Base-by-base conservation (phyloP, 345 rosid species). In the Fremontodendron californicum region DNA sequence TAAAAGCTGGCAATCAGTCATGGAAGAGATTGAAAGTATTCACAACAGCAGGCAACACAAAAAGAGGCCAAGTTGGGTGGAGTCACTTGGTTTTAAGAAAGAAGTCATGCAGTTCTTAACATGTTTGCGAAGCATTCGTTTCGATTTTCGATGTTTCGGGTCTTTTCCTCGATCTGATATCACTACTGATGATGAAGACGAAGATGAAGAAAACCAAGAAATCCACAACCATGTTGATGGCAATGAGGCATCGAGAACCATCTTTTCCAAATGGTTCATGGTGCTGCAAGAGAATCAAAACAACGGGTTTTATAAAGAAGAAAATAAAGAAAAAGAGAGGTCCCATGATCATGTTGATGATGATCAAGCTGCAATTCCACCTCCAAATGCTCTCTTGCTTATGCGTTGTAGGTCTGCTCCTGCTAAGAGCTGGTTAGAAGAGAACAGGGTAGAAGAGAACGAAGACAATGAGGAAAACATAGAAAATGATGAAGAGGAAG, bases 331-430 rank as follows among this genome's bases (percentile, higher is more conserved):
- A 67, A 75, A 73, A 33, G 45, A 66, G 66, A 39, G 49, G 55
- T 31, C 62, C 43, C 8, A 65, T 4, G 15, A 19, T 9, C 6
- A 9, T 37, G 46, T 35, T 40, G n/a, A 11, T 45, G 11, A 45
- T 6, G 11, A 9, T 8, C 15, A 45, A 45, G 1, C 49, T 9
- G 49, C 12, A 15, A 3, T 3, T 3, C 35, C 35, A 1, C 35
- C 35, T 3, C 35, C 35, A 93, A 93, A 93, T 77, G 96, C 97
- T 27, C 84, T 93, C 58, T 75, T 88, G 65, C 82, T 91, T 19
- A 93, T 91, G 96, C 90, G 96, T 52, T 88, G 97, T 15, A 84
- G 92, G 82, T 93, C 97, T 76, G 96, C 96, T 51, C 96, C 96
- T n/a, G 96, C 86, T 8, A 91, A 87, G 81, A 85, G 82, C 79